Percentiles rank a stretch among this genome's conserved stretches.
Evolutionary conservation across 345 rosid species (phyloP).

Genomic region (Cardamine occulta): DNA sequence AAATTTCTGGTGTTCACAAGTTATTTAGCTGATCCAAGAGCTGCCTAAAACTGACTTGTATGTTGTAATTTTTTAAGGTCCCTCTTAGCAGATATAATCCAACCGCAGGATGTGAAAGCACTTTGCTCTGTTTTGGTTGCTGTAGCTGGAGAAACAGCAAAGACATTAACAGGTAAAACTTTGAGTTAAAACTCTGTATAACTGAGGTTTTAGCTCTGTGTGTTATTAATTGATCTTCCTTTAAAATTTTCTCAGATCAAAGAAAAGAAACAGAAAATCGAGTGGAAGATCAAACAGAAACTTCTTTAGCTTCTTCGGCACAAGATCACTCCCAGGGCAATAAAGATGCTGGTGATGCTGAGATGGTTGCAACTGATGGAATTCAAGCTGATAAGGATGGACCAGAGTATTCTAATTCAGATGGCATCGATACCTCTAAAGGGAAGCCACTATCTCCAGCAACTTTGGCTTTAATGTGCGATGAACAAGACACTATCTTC

Average conservation of each 20-base stretch:
- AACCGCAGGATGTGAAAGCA: conserved; percentile 87
- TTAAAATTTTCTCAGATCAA: conserved; percentile 50
- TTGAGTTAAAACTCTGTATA: conserved; percentile 26
- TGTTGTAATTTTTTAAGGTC: conserved; percentile 67
- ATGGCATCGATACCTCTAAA: conserved; percentile 63
- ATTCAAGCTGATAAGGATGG: conserved; percentile 59
- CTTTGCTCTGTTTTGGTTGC: conserved; percentile 96
- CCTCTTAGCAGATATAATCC: conserved; percentile 90
- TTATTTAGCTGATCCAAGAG: conserved; percentile 21
- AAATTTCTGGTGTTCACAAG: conserved; percentile 24
- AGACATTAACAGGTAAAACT: conserved; percentile 68
- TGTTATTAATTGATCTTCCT: conserved; percentile 14
- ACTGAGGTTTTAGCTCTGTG: conserved; percentile 2
- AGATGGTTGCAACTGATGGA: conserved; percentile 53
- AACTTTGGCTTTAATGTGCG: conserved; percentile 98
- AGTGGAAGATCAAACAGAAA: conserved; percentile 53
- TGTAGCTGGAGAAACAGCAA: conserved; percentile 76
- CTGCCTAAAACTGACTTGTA: conserved; percentile 43
- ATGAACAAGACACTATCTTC: conserved; percentile 88
- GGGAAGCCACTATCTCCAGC: conserved; percentile 94
- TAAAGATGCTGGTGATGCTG: conserved; percentile 49
- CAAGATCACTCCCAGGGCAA: conserved; percentile 56
- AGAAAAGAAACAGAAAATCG: conserved; percentile 56
- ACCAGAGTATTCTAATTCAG: conserved; percentile 55
- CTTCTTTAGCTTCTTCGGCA: conserved; percentile 60